A percentile compares a stretch with the other conserved stretches of the same genome.
Conservation (phyloP, 2,329 filamentous ascomycete species). For the Colletotrichum gloeosporioides region DNA sequence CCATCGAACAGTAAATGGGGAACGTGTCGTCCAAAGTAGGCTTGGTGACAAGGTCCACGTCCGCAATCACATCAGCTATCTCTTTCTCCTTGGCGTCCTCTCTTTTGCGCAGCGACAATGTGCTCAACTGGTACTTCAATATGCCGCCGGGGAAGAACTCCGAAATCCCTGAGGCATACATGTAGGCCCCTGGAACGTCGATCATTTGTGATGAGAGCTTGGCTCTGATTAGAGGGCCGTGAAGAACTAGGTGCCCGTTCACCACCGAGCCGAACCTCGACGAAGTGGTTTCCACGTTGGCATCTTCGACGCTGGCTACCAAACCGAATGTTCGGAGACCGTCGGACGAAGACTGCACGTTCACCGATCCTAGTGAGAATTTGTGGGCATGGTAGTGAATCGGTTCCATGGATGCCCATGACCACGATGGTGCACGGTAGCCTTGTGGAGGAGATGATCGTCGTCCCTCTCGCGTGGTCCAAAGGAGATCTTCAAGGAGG, state of each 20-base stretch:
- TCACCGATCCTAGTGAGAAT: not conserved
- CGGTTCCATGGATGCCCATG: not conserved
- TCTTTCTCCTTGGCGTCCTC: not conserved
- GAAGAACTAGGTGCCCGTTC: not conserved
- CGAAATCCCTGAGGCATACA: not conserved
- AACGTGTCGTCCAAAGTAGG: not conserved
- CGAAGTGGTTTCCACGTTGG: not conserved
- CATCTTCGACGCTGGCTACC: not conserved
- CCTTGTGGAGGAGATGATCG: not conserved
- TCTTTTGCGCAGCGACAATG: not conserved
- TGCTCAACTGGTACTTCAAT: not conserved
- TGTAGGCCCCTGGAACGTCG: not conserved
- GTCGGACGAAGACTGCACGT: not conserved
- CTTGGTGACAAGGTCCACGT: not conserved
- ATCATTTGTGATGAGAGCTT: not conserved
- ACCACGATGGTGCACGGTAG: not conserved
- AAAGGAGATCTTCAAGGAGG: not conserved
- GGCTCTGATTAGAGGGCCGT: not conserved
- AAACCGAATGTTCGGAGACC: not conserved
- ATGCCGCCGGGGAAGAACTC: not conserved
- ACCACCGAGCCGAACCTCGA: not conserved
- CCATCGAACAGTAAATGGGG: not conserved
- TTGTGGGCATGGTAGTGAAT: not conserved
- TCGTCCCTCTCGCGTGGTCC: not conserved
- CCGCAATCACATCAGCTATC: not conserved